A percentile compares a stretch with the other conserved stretches of the same genome.
phyloP scores from a whole-genome alignment of 257 asterid genomes.

The Solanum arcanum region DNA sequence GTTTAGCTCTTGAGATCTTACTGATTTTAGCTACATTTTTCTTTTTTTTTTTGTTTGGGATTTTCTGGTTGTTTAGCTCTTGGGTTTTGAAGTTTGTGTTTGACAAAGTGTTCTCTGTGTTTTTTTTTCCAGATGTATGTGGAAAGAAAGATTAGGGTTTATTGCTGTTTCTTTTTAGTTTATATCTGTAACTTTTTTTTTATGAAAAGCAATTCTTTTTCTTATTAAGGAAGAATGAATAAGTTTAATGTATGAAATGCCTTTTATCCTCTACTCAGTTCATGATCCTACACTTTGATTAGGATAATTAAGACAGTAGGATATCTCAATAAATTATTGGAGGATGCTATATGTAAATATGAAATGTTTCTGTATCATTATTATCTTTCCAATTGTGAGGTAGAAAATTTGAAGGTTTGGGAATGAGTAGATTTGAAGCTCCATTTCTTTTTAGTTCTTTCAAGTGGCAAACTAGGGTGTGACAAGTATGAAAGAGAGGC shows the following conservation, averaged over 20 bases:
- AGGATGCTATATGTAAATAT: neutral
- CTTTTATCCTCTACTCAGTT: neutral
- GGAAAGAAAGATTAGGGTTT: neutral
- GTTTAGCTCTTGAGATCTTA: neutral
- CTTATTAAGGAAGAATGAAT: neutral
- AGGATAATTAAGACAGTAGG: neutral
- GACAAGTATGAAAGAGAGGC: neutral
- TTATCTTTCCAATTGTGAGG: neutral
- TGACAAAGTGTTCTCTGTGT: neutral
- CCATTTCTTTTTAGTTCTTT: neutral
- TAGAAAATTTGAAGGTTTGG: neutral
- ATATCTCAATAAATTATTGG: neutral
- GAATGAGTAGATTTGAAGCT: neutral
- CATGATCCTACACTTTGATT: neutral
- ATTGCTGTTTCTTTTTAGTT: neutral
- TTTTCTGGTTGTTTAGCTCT: neutral
- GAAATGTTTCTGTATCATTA: neutral
- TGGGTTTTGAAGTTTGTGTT: neutral
- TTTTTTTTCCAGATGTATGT: neutral
- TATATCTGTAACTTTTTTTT: neutral
- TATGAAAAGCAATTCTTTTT: neutral
- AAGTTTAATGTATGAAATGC: neutral
- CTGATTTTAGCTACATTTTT: neutral
- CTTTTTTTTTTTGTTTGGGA: neutral
- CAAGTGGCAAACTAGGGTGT: neutral